Conservation (phyloP, 768 basidiomycete species). For the Phaffia tasmanica region DNA sequence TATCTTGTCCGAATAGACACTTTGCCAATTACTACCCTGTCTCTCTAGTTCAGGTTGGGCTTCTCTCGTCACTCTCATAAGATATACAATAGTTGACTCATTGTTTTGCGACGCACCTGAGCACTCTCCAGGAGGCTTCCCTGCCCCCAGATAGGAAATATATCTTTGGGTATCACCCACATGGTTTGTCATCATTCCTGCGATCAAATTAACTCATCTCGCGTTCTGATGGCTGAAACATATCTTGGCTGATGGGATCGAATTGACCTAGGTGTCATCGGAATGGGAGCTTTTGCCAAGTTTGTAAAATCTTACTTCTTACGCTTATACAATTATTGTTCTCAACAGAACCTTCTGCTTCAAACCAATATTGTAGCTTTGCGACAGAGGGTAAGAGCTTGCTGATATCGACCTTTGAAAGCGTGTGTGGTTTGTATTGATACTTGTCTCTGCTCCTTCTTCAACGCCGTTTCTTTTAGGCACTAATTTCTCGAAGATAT, state of each 20-base stretch:
- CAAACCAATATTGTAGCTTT: constrained; percentile 49
- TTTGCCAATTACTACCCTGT: constrained; percentile 85
- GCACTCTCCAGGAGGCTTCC: constrained; percentile 58
- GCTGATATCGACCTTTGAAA: neutral
- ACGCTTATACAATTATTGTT: neutral
- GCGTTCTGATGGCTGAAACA: neutral
- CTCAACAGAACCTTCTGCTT: neutral
- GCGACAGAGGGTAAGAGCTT: constrained; percentile 64
- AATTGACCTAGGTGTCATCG: constrained; percentile 66
- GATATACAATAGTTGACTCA: neutral
- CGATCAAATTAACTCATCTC: too few relatives aligned
- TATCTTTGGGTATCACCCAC: constrained; percentile 96
- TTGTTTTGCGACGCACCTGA: neutral
- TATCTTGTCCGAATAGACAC: constrained; percentile 33
- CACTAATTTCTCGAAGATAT: constrained; percentile 76
- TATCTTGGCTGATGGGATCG: constrained; percentile 21
- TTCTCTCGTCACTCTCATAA: neutral
- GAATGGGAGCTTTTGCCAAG: constrained; percentile 56
- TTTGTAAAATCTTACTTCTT: neutral
- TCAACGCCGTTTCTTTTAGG: constrained; percentile 42
- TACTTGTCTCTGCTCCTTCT: neutral
- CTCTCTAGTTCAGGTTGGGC: constrained; percentile 23
- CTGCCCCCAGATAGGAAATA: constrained; percentile 85
- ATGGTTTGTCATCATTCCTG: constrained; percentile 50
- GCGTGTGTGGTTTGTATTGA: neutral